Conservation (phyloP, 1,284 basidiomycete genomes). For the Flammula alnicola region DNA sequence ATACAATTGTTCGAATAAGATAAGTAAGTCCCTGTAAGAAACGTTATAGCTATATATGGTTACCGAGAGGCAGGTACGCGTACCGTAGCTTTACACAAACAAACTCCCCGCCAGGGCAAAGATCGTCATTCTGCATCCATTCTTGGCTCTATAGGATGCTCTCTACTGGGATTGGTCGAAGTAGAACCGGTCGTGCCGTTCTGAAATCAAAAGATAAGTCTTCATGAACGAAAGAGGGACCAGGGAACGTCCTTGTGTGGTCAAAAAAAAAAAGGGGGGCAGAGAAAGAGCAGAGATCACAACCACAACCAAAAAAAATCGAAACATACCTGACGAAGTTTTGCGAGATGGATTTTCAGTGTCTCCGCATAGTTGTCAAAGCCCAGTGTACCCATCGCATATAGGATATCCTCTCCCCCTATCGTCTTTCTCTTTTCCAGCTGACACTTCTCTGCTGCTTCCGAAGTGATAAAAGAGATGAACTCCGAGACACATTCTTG, state of each 20-base stretch:
- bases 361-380: constrained; percentile 96
- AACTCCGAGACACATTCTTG: constrained; percentile 97
- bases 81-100: constrained; percentile 5
- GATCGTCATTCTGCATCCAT: constrained; percentile 10
- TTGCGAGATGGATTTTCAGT: constrained; percentile 87
- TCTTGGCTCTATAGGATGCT: constrained; percentile 15
- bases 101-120: not conserved
- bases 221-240: too few relatives aligned
- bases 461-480: constrained; percentile 93
- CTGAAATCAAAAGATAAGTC: not conserved
- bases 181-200: constrained; percentile 7
- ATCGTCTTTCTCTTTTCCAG: constrained; percentile 81
- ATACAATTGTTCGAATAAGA: constrained; percentile 14
- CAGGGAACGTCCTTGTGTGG: too few relatives aligned
- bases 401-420: constrained; percentile 89
- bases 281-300: not conserved
- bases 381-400: constrained; percentile 87
- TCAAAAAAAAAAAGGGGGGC: too few relatives aligned
- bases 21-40: not conserved
- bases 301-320: not conserved
- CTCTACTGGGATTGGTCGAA: constrained; percentile 5
- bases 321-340: constrained; percentile 72
- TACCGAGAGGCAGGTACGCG: not conserved
- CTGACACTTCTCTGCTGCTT: constrained; percentile 88
- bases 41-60: not conserved